Percentiles rank a stretch among this genome's conserved stretches.
These are phyloP conservation scores for Stemphylium beticola DNA, from an alignment of 2,329 filamentous ascomycete species.

Conservation along the genomic window DNA sequence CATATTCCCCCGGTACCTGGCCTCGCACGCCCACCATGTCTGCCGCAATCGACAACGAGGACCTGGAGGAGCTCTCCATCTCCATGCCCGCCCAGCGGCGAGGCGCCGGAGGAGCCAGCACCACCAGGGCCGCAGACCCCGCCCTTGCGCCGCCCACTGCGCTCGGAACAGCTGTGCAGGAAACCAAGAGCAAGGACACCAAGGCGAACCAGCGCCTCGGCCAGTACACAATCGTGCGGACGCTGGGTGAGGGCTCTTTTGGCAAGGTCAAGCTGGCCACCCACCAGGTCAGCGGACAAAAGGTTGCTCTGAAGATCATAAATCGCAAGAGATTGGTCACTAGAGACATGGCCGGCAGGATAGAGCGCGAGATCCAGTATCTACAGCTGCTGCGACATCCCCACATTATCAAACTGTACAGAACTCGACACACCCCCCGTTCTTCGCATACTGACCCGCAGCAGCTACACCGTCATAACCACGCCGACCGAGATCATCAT, in stretches of 20 bases:
- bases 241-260: slow-evolving; percentile 94
- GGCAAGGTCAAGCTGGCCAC: slow-evolving; percentile 98
- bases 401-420: slow-evolving; percentile 97
- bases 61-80: slow-evolving; percentile 70
- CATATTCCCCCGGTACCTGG: slow-evolving; percentile 1
- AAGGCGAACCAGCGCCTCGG: slow-evolving; percentile 84
- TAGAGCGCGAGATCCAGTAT: slow-evolving; percentile 98
- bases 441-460: slow-evolving; percentile 8
- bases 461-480: slow-evolving; percentile 93
- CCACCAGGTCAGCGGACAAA: slow-evolving; percentile 88
- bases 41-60: slow-evolving; percentile 74
- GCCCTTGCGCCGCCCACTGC: slow-evolving; percentile 33
- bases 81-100: slow-evolving; percentile 71
- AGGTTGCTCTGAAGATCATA: slow-evolving; percentile 98
- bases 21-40: slow-evolving; percentile 39
- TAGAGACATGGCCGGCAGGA: slow-evolving; percentile 95
- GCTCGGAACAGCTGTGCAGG: slow-evolving; percentile 29
- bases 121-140: slow-evolving; percentile 45
- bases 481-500: slow-evolving; percentile 95
- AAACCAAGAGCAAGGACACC: slow-evolving; percentile 56
- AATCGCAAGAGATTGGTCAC: slow-evolving; percentile 94
- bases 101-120: slow-evolving; percentile 30
- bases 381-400: slow-evolving; percentile 93
- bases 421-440: slow-evolving; percentile 14
- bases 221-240: slow-evolving; percentile 88